Evolutionary conservation across 2,329 filamentous ascomycete genomes (phyloP), one percentile per base, ranked within the genome.

Genomic region (Lojkania enalia): DNA sequence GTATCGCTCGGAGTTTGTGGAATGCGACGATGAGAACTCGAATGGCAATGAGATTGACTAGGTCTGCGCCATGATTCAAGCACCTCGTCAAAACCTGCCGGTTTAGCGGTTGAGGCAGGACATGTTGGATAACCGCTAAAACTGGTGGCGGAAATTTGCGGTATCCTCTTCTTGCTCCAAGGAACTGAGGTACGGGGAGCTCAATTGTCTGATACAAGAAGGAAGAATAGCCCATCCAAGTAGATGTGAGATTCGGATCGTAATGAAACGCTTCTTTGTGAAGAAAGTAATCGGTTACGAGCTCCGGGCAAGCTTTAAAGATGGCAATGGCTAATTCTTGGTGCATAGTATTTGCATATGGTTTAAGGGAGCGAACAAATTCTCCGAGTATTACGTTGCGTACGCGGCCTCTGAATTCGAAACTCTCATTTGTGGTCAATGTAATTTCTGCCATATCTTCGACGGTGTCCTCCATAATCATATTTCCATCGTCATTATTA

Each of bases 211-310:
- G 87, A 69, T 95, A 95, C 4, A 99, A 73, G 51, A 97, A 89
- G 0, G 90, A 84, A 0, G 90, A 90, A 64, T 95, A 96, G 31
- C 92, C 91, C 55, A 97, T 88, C 94, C 94, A 99, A 0, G 90
- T 94, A 33, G 90, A 85, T 2, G 90, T 94, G 4, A 95, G 78
- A 63, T 96, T 97, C 0, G 94, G 91, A 31, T 97, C 91, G 51
- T 95, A 90, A 0, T 85, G 83, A 60, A 97, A 94, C 42, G 63
- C 64, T 18, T 85, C 82, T 62, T 90, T 91, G 63, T 82, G 85
- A 32, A 84, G 77, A 63, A 96, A 97, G 67, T 95, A 99, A 60
- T 90, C 85, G 32, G 90, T 87, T 1, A 95, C 82, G 2, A 97
- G 78, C 69, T 97, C 94, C 0, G 95, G 92, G 0, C 87, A 88